These are phyloP conservation scores for Pseudocercospora pini-densiflorae DNA, from an alignment of 2,329 filamentous ascomycete species.

Conservation along the genomic window DNA sequence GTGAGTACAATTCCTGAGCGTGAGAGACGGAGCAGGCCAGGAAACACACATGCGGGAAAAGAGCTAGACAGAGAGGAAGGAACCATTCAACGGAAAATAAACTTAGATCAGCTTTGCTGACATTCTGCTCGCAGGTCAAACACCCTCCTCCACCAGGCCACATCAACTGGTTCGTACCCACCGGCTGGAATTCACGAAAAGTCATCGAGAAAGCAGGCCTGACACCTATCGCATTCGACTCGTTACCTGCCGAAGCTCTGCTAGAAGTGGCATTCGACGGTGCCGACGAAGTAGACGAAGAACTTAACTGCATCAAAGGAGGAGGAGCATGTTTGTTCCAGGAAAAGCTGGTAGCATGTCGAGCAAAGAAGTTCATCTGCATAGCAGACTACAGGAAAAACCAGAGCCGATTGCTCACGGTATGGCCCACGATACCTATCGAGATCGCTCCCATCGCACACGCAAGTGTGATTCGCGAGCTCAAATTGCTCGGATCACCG, in stretches of 20 bases:
- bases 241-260: conserved; percentile 65
- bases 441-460: conserved; percentile 89
- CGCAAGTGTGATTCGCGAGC: conserved; percentile 72
- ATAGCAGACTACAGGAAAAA: conserved; percentile 84
- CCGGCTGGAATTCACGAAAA: conserved; percentile 86
- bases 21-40: background rate
- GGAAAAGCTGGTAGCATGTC: conserved; percentile 71
- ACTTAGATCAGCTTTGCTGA: too few species aligned
- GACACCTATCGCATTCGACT: conserved; percentile 76
- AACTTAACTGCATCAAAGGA: conserved; percentile 96
- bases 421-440: conserved; percentile 87
- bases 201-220: conserved; percentile 82
- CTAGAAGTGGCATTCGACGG: conserved; percentile 95
- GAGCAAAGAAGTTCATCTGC: conserved; percentile 38
- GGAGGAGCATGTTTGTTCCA: conserved; percentile 97
- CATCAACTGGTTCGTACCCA: conserved; percentile 85
- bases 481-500: conserved; percentile 73
- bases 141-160: conserved; percentile 52
- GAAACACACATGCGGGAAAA: background rate
- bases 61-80: background rate
- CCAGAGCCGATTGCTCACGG: conserved; percentile 71
- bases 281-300: conserved; percentile 93
- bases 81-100: too few species aligned
- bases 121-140: conserved; percentile 7
- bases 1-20: conserved; percentile 31